Conservation (phyloP, 2,329 filamentous ascomycete genomes). For the Cladosporium sp. region DNA sequence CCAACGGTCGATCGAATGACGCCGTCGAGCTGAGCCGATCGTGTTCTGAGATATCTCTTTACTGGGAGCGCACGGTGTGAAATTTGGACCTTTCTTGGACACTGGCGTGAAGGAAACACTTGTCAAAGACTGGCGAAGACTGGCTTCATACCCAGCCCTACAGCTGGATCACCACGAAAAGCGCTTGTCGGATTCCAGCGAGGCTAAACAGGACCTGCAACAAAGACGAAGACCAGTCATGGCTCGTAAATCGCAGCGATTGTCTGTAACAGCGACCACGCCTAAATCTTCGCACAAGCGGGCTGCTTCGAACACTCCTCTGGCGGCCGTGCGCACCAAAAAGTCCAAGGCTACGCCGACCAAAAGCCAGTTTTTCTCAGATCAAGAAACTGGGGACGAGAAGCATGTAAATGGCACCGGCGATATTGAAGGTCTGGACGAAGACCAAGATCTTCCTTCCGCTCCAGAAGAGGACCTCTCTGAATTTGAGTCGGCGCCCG, state of each 20-base stretch:
- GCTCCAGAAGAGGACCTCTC: constrained; percentile 21
- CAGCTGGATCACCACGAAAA: no score
- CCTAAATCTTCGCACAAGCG: constrained; percentile 21
- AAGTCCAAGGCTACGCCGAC: constrained; percentile 34
- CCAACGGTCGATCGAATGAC: background rate
- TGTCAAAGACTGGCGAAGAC: no score
- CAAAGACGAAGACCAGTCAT: constrained; percentile 12
- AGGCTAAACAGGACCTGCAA: background rate
- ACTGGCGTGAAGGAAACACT: no score
- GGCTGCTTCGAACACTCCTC: constrained; percentile 17
- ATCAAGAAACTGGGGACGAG: background rate
- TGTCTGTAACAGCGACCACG: constrained; percentile 14
- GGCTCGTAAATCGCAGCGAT: constrained; percentile 23
- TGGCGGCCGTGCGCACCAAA: constrained; percentile 14
- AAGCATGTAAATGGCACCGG: constrained; percentile 22
- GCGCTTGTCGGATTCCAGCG: no score
- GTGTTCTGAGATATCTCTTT: no score
- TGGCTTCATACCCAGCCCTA: no score
- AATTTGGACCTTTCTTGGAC: no score
- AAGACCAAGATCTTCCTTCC: constrained; percentile 20
- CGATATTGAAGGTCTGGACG: constrained; percentile 26
- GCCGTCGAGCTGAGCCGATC: background rate
- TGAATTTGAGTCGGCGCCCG: constrained; percentile 38
- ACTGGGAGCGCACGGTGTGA: no score
- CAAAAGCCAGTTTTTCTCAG: constrained; percentile 47